Percentiles rank a stretch among this genome's conserved stretches.
phyloP scores from a whole-genome alignment of 805 yeast species.

The Cyberlindnera xylosilytica region DNA sequence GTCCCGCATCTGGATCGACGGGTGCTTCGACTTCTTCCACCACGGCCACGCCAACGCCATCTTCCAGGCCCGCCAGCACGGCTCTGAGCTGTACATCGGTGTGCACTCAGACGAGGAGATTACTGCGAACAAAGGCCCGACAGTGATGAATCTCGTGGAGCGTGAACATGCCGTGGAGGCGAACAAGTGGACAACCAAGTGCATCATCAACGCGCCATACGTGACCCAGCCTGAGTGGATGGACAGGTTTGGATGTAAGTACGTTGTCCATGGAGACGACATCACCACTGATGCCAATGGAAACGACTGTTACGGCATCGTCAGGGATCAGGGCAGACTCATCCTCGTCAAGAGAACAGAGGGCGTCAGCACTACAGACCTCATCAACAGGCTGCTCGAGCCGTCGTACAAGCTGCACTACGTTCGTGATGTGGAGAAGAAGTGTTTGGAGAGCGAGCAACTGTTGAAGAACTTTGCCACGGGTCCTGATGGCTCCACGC shows the following conservation, averaged over 20 bases:
- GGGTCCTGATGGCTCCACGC: conserved; percentile 53
- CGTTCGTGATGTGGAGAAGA: conserved; percentile 6
- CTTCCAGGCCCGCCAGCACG: conserved; percentile 85
- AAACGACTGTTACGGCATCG: conserved; percentile 82
- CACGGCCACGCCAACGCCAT: conserved; percentile 99
- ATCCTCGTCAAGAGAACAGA: conserved; percentile 92
- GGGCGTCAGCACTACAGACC: conserved; percentile 91
- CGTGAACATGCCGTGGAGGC: conserved; percentile 82
- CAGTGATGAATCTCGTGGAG: conserved; percentile 83
- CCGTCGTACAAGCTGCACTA: conserved; percentile 20
- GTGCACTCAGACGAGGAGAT: conserved; percentile 93
- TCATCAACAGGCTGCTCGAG: conserved; percentile 80
- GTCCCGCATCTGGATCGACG: conserved; percentile 84
- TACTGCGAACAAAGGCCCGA: conserved; percentile 80
- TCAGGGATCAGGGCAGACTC: conserved; percentile 83
- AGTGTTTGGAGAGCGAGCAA: conserved; percentile 3
- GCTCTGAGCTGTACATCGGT: conserved; percentile 75
- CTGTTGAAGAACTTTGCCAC: conserved; percentile 49
- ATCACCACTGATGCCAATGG: conserved; percentile 96
- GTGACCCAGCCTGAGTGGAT: conserved; percentile 78
- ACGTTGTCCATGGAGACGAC: conserved; percentile 98
- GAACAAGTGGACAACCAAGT: conserved; percentile 81
- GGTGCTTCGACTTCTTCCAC: conserved; percentile 97
- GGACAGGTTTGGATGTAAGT: conserved; percentile 72
- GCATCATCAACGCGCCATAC: conserved; percentile 82